Conservation (phyloP, 345 rosid genomes). For the Hypericum perforatum region DNA sequence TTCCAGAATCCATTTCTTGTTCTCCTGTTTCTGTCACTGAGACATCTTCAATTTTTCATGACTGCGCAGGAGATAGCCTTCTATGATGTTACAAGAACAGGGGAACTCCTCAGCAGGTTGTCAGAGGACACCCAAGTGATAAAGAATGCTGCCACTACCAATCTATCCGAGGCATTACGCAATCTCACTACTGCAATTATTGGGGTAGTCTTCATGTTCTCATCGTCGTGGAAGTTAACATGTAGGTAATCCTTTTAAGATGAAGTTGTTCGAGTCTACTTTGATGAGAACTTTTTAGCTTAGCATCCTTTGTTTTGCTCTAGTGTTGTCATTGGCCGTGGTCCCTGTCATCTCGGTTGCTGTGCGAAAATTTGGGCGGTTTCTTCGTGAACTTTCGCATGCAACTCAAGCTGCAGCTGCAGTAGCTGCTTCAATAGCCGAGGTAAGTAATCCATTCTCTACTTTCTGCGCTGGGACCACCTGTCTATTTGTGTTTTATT, state of each 20-base stretch:
- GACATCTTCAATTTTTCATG: slow-evolving; percentile 2
- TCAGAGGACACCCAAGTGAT: slow-evolving; percentile 62
- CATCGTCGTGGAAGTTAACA: slow-evolving; percentile 61
- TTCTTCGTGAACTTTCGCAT: slow-evolving; percentile 86
- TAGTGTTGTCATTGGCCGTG: slow-evolving; percentile 79
- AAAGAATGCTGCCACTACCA: slow-evolving; percentile 61
- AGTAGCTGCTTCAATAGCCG: slow-evolving; percentile 85
- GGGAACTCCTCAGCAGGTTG: slow-evolving; percentile 58
- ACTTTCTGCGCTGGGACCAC: no score
- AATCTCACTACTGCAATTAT: slow-evolving; percentile 44
- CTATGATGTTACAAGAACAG: slow-evolving; percentile 54
- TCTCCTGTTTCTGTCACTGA: no score
- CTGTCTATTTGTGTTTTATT: no score
- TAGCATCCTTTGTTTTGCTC: slow-evolving; percentile 5
- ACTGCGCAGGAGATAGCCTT: slow-evolving; percentile 48
- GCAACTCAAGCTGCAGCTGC: slow-evolving; percentile 97
- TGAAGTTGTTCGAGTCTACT: no score
- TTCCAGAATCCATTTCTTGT: no score
- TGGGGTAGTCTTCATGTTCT: slow-evolving; percentile 58
- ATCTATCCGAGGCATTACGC: slow-evolving; percentile 56
- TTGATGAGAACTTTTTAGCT: no score
- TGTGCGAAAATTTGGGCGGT: slow-evolving; percentile 62
- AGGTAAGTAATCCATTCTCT: slow-evolving; percentile 34
- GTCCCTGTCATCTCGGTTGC: slow-evolving; percentile 73
- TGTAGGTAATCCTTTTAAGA: slow-evolving; percentile 17